Evolutionary conservation across 2,329 filamentous ascomycete species (phyloP), one percentile per base, ranked within the genome.

Genomic region (Scytalidium sp.): DNA sequence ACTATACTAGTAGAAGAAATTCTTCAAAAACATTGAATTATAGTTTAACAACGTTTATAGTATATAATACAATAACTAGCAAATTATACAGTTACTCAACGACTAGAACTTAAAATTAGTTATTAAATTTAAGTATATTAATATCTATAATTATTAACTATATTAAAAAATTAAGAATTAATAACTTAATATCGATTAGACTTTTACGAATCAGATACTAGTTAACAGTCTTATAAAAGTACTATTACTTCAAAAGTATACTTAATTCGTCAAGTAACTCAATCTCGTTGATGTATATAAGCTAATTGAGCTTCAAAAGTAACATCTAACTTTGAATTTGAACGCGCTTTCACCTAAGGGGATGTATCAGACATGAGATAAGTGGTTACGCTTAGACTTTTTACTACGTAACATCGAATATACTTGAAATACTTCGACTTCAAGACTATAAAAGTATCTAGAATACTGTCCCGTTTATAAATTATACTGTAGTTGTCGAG

Each of bases 271-370:
- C 7, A 29, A 29, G 13, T 13, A 29, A 29, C 25, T 29, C 25
- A 29, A 29, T 29, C 7, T 29, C 57, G 64, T 11, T 60, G 72
- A 5, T 56, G 88, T 1, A n/a, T n/a, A n/a, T n/a, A n/a, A n/a
- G n/a, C n/a, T n/a, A n/a, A n/a, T n/a, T n/a, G n/a, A n/a, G n/a
- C n/a, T n/a, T n/a, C n/a, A n/a, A n/a, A n/a, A n/a, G n/a, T n/a
- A n/a, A n/a, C n/a, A n/a, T n/a, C n/a, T n/a, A n/a, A n/a, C n/a
- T n/a, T n/a, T n/a, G n/a, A n/a, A n/a, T n/a, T n/a, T n/a, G n/a
- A n/a, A n/a, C n/a, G n/a, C n/a, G n/a, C n/a, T n/a, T n/a, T n/a
- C n/a, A n/a, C n/a, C n/a, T n/a, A n/a, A n/a, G n/a, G n/a, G n/a
- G n/a, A n/a, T n/a, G n/a, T n/a, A n/a, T n/a, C n/a, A n/a, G n/a